Percentiles rank a stretch among this genome's conserved stretches.
phyloP scores from a whole-genome alignment of 768 basidiomycete species.

The Pleurotus cornucopiae region DNA sequence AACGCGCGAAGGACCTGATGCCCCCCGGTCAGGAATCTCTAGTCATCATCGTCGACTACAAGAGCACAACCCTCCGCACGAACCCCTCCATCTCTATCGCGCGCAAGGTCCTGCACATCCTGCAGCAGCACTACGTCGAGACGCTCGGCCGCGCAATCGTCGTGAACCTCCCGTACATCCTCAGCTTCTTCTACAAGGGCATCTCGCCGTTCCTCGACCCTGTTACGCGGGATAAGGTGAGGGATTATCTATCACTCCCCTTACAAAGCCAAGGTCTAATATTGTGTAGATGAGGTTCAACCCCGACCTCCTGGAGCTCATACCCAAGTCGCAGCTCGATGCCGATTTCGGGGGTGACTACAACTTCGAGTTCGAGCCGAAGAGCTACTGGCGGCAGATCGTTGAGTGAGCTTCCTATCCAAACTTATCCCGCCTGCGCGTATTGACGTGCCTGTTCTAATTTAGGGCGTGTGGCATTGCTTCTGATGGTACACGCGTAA shows the following conservation, averaged over 20 bases:
- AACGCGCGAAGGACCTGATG: conserved; percentile 87
- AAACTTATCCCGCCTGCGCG: background rate
- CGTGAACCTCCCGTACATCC: conserved; percentile 72
- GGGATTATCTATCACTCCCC: conserved; percentile 10
- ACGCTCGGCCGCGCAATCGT: conserved; percentile 83
- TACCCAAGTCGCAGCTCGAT: conserved; percentile 74
- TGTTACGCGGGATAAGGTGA: conserved; percentile 81
- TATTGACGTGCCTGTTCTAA: background rate
- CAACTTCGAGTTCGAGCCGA: conserved; percentile 68
- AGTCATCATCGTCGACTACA: conserved; percentile 84
- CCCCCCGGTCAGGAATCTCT: conserved; percentile 80
- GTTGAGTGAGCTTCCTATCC: conserved; percentile 45
- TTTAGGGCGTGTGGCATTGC: conserved; percentile 52
- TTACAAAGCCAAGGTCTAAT: background rate
- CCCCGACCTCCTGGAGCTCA: conserved; percentile 71
- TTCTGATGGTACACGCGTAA: conserved; percentile 47
- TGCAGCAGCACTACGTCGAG: conserved; percentile 88
- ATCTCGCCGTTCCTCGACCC: conserved; percentile 87
- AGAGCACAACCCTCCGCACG: conserved; percentile 72
- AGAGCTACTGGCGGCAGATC: conserved; percentile 77
- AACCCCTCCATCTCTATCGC: conserved; percentile 83
- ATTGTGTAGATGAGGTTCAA: conserved; percentile 78
- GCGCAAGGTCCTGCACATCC: conserved; percentile 72
- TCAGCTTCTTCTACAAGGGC: conserved; percentile 77
- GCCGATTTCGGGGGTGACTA: conserved; percentile 79